A percentile compares a stretch with the other conserved stretches of the same genome.
These are phyloP conservation scores for Monosporascus sp. DNA, from an alignment of 2,329 filamentous ascomycete species.

Conservation along the genomic window DNA sequence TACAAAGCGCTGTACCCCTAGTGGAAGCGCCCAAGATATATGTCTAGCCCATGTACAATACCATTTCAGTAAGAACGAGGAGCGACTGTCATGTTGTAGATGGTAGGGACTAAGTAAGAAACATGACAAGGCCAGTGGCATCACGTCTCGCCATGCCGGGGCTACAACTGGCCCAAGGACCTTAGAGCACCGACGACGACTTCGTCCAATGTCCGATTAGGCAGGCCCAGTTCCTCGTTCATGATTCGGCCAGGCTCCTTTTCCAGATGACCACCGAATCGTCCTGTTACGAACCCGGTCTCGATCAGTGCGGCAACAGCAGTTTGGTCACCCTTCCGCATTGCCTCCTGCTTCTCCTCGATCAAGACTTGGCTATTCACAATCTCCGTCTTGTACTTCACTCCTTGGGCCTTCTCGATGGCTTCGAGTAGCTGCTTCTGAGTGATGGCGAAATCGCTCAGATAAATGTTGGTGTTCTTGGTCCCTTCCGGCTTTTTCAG, in stretches of 20 bases:
- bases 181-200: slow-evolving; percentile 13
- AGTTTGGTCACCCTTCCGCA: slow-evolving; percentile 14
- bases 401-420: slow-evolving; percentile 42
- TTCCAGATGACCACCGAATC: slow-evolving; percentile 26
- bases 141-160: too few relatives aligned
- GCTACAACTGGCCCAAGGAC: not conserved
- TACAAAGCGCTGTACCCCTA: too few relatives aligned
- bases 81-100: too few relatives aligned
- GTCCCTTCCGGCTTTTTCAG: slow-evolving; percentile 25
- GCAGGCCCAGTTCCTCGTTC: slow-evolving; percentile 24
- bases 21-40: too few relatives aligned
- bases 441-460: slow-evolving; percentile 28
- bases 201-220: slow-evolving; percentile 19
- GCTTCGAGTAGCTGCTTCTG: slow-evolving; percentile 35
- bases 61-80: too few relatives aligned
- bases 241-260: slow-evolving; percentile 25
- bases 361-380: slow-evolving; percentile 22
- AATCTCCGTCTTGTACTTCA: slow-evolving; percentile 27
- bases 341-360: slow-evolving; percentile 22
- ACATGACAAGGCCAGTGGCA: too few relatives aligned
- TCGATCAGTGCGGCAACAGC: slow-evolving; percentile 25
- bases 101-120: too few relatives aligned
- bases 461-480: slow-evolving; percentile 24
- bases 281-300: slow-evolving; percentile 26
- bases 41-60: too few relatives aligned